A percentile compares a stretch with the other conserved stretches of the same genome.
These are phyloP conservation scores for Betula pendula DNA, from an alignment of 306 rosid genomes.

Conservation along the genomic window DNA sequence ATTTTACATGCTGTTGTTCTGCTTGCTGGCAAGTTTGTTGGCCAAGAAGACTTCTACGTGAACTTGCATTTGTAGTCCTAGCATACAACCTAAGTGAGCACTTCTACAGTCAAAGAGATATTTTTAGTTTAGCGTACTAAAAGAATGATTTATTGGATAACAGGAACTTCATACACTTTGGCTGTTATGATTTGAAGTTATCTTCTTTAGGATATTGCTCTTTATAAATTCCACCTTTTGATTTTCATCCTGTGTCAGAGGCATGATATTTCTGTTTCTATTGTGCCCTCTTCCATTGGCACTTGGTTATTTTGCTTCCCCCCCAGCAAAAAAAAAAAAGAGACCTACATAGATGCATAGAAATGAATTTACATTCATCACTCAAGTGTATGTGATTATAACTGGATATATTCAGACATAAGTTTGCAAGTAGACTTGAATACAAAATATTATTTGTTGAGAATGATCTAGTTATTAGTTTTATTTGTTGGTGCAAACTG, in stretches of 20 bases:
- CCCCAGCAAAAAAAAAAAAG: neutral
- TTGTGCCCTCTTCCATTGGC: too few species aligned
- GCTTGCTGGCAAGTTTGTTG: neutral
- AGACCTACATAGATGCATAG: neutral
- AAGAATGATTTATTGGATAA: neutral
- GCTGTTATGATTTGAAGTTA: neutral
- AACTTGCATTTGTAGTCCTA: neutral
- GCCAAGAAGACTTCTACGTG: neutral
- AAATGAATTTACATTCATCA: neutral
- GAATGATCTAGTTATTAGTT: constrained; percentile 11
- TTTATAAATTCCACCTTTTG: too few species aligned
- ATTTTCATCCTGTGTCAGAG: too few species aligned
- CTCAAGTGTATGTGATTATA: neutral
- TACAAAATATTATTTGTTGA: neutral
- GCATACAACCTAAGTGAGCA: neutral
- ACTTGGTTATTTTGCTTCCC: too few species aligned
- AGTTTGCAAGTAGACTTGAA: neutral
- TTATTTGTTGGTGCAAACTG: neutral
- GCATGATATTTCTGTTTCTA: too few species aligned
- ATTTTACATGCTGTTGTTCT: neutral
- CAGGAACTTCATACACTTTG: neutral
- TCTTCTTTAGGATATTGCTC: neutral
- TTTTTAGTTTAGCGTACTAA: neutral
- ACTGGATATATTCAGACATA: neutral
- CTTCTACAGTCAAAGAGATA: neutral